Evolutionary conservation across 148 eudicot species (phyloP), one percentile per base, ranked within the genome.

Genomic region (Arbutus unedo): DNA sequence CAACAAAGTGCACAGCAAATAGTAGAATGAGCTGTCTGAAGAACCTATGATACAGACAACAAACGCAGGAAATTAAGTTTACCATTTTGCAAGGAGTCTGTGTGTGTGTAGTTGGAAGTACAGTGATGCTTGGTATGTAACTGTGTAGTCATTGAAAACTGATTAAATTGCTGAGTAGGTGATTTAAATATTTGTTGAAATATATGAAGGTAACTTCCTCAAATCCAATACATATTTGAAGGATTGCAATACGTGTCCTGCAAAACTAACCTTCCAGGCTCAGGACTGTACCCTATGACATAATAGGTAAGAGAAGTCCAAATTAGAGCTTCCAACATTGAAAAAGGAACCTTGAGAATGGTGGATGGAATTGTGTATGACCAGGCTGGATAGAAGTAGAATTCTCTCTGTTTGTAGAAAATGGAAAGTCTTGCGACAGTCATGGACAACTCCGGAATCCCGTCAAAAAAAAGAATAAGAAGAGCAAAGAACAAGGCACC

Each of bases 361-460:
- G 88, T 81, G 43, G 94, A 90, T 19, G 98, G 95, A 54, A 95
- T 90, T 57, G 98, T 94, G 82, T 91, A 93, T n/a, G 98, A 93
- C 97, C 98, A 95, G 21, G 96, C 93, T 15, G 98, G 98, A 67
- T 91, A 95, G 62, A 92, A 91, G 79, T 79, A 84, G 85, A 95
- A 85, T 38, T 93, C 96, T 83, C 97, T 90, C 82, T 95, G 98
- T 86, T 93, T 95, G 88, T 90, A 93, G 87, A 93, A 93, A 57
- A 88, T 84, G 31, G 89, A 86, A 85, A 95, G 95, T 79, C 94
- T 92, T 81, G 82, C 87, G 84, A 91, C 80, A 45, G 97, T 93
- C 92, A 95, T 83, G 11, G 92, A 49, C 51, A 89, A 81, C 86
- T 95, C 96, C 3, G 96, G 92, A 44, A 90, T 80, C 55, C 94